Evolutionary conservation across 805 yeast species (phyloP), one percentile per base, ranked within the genome.

Genomic region (Candida orba): DNA sequence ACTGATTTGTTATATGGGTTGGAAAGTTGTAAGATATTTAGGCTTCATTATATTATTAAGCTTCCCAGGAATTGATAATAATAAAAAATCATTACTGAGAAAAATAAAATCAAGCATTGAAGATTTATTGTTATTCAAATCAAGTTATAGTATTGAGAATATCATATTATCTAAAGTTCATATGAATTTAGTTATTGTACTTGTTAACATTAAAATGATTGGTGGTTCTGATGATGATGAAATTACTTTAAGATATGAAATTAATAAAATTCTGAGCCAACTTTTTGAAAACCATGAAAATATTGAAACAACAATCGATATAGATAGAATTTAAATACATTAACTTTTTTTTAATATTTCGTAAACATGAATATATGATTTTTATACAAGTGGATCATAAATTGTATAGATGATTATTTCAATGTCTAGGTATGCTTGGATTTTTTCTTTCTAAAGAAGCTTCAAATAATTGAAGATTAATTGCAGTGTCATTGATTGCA

Each of bases 151-250:
- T 7, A 56, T 84, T 14, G 67, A 67, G 58, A 53, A 66, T 36
- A 43, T 84, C 8, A 65, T 75, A 40, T 64, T 84, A 7, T 71
- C 84, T 4, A 78, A 81, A 51, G 80, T 82, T 33, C 84, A 80
- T 56, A 76, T 78, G 56, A 73, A 72, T 46, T 63, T 81, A 4
- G 78, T 71, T 51, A 69, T 84, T 22, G 75, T 81, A 2, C 72
- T 86, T 4, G 48, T 81, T 15, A 71, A 67, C 43, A 51, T 84
- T 4, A 61, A 59, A 18, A 78, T 84, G 83, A 61, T 65, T 38
- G 90, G 90, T n/a, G 84, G 81, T 1, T 75, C 84, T 4, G 77
- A 76, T 48, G 86, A 82, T 43, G 89, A 83, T 37, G 91, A 84
- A 57, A 60, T 77, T 1, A 63, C 68, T 29, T 54, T 84, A 30